These are phyloP conservation scores for Nakazawaea ishiwadae DNA, from an alignment of 805 yeast species.

Conservation along the genomic window DNA sequence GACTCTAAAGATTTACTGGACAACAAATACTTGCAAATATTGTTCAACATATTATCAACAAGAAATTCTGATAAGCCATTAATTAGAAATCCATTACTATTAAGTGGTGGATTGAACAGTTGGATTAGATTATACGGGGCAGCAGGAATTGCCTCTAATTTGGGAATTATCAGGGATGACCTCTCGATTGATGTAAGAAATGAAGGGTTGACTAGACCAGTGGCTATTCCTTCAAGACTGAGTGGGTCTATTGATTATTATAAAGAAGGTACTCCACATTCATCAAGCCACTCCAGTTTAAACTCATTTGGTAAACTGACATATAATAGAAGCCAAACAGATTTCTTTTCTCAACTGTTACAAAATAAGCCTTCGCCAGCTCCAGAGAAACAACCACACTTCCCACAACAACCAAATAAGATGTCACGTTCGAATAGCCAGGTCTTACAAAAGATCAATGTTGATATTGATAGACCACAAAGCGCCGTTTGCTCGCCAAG, in stretches of 20 bases:
- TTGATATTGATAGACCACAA: constrained; percentile 3
- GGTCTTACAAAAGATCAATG: background rate
- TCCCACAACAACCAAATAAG: background rate
- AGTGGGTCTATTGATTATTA: background rate
- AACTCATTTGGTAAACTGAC: constrained; percentile 1
- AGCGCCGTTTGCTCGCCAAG: constrained; percentile 7
- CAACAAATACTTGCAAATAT: background rate
- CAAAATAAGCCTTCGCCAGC: constrained; percentile 2
- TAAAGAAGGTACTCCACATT: background rate
- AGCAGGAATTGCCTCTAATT: constrained; percentile 26
- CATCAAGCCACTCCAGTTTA: background rate
- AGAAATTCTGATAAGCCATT: constrained; percentile 15
- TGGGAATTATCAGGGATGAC: constrained; percentile 11
- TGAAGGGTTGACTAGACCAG: constrained; percentile 3
- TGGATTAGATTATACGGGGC: constrained; percentile 54
- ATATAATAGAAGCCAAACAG: constrained; percentile 10
- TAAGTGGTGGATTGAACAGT: constrained; percentile 60
- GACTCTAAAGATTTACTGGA: constrained; percentile 28
- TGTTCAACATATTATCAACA: background rate
- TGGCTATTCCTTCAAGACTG: background rate
- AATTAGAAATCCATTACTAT: constrained; percentile 37
- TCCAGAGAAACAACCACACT: background rate
- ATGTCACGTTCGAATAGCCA: background rate
- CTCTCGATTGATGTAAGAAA: constrained; percentile 4
- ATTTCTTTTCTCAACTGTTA: constrained; percentile 6